Evolutionary conservation across 2,329 filamentous ascomycete genomes (phyloP).

Genomic region (Torrubiella hemipterigena): DNA sequence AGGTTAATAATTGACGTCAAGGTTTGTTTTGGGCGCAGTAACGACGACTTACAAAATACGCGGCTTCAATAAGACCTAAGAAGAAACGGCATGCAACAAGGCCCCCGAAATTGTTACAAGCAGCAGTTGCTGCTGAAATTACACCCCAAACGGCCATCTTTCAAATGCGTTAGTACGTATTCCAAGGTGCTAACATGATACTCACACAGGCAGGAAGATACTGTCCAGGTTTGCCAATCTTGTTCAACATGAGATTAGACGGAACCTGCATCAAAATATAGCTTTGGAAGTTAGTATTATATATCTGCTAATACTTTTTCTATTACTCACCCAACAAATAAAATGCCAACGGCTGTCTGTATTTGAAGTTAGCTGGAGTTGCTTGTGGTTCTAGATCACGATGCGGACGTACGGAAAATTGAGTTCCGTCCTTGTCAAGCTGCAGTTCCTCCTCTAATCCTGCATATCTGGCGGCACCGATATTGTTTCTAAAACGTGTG

Average conservation of each 20-base stretch:
- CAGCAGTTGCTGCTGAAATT: slow-evolving; percentile 28
- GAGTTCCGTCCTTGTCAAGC: slow-evolving; percentile 13
- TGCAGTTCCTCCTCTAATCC: slow-evolving; percentile 33
- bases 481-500: slow-evolving; percentile 20
- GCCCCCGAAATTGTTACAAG: slow-evolving; percentile 17
- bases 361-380: background rate
- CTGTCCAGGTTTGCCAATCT: slow-evolving; percentile 33
- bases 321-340: too few species aligned
- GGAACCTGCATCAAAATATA: slow-evolving; percentile 40
- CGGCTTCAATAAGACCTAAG: slow-evolving; percentile 24
- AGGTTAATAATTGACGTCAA: too few species aligned
- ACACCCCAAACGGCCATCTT: slow-evolving; percentile 37
- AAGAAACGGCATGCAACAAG: slow-evolving; percentile 24
- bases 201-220: slow-evolving; percentile 32
- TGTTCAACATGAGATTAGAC: slow-evolving; percentile 38
- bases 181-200: slow-evolving; percentile 5
- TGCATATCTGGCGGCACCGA: slow-evolving; percentile 28
- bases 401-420: slow-evolving; percentile 6
- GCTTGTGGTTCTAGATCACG: background rate
- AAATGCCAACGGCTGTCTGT: slow-evolving; percentile 5
- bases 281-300: too few species aligned
- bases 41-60: slow-evolving; percentile 30
- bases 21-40: too few species aligned
- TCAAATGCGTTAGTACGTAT: background rate
- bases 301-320: too few species aligned